Percentiles rank a stretch among this genome's conserved stretches.
phyloP scores from a whole-genome alignment of 2,329 filamentous ascomycete genomes.

The Penicillium sp. region DNA sequence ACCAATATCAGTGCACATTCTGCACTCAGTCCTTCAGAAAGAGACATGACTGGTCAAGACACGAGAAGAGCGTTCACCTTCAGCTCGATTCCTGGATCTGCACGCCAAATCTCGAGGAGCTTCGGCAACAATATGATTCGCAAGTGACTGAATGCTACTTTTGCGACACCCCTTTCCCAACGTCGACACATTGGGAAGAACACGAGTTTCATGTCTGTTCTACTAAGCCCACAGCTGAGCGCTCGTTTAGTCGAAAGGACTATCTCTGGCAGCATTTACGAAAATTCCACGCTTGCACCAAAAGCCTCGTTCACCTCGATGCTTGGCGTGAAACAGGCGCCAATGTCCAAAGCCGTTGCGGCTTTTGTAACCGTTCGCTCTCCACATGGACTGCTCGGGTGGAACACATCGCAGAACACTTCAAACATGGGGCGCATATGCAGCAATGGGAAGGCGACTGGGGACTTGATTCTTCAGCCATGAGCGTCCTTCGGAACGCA shows the following conservation, averaged over 20 bases:
- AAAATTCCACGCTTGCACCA: conserved; percentile 54
- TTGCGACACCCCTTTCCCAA: conserved; percentile 47
- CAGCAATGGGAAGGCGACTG: conserved; percentile 56
- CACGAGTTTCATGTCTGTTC: conserved; percentile 56
- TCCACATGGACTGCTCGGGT: conserved; percentile 51
- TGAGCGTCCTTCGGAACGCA: conserved; percentile 35
- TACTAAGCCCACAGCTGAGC: conserved; percentile 48
- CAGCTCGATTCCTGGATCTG: conserved; percentile 46
- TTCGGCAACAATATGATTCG: conserved; percentile 9
- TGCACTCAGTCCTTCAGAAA: conserved; percentile 49
- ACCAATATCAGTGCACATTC: conserved; percentile 49
- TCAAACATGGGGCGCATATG: conserved; percentile 54
- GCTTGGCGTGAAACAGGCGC: conserved; percentile 53
- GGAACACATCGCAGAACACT: conserved; percentile 56
- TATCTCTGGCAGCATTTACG: conserved; percentile 57
- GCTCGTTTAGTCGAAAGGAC: conserved; percentile 59
- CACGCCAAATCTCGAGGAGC: conserved; percentile 19
- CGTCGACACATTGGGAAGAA: conserved; percentile 47
- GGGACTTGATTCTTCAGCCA: conserved; percentile 42
- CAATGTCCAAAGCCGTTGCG: conserved; percentile 54
- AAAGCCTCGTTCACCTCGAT: conserved; percentile 51
- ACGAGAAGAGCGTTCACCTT: conserved; percentile 52
- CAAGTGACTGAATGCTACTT: conserved; percentile 44
- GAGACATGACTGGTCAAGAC: conserved; percentile 52
- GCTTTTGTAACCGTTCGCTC: conserved; percentile 52